A percentile compares a stretch with the other conserved stretches of the same genome.
These are phyloP conservation scores for Cylindrotheca fusiformis DNA, from an alignment of 108 stramenopile genomes.

Conservation along the genomic window DNA sequence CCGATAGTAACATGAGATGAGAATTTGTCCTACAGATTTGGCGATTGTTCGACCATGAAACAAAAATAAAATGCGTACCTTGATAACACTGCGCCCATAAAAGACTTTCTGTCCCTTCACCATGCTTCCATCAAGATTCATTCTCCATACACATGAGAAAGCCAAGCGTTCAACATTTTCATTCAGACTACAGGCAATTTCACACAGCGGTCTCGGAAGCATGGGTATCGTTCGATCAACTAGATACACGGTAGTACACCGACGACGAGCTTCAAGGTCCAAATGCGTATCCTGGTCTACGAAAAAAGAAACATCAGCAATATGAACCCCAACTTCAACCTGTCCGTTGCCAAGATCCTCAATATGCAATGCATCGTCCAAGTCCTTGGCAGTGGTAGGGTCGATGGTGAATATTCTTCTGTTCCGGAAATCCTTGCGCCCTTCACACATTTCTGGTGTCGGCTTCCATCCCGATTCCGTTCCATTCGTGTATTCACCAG, in stretches of 20 bases:
- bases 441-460: conserved; percentile 62
- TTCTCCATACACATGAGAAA: conserved; percentile 93
- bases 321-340: conserved; percentile 94
- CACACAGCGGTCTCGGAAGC: conserved; percentile 90
- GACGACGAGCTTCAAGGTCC: conserved; percentile 88
- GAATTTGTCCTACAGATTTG: too few species aligned
- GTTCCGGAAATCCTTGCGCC: conserved; percentile 76
- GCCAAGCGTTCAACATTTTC: conserved; percentile 93
- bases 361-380: conserved; percentile 95
- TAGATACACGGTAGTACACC: conserved; percentile 95
- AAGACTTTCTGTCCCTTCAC: conserved; percentile 71
- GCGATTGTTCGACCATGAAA: too few species aligned
- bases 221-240: conserved; percentile 92
- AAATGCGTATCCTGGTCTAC: conserved; percentile 68
- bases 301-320: conserved; percentile 97
- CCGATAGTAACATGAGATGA: too few species aligned
- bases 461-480: conserved; percentile 81
- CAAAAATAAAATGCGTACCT: too few species aligned
- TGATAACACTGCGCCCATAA: conserved; percentile 94
- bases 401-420: conserved; percentile 92
- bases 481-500: conserved; percentile 42
- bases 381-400: conserved; percentile 93
- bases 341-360: conserved; percentile 65
- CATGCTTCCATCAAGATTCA: conserved; percentile 91
- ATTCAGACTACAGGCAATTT: conserved; percentile 93